Percentiles rank a stretch among this genome's conserved stretches.
phyloP scores from a whole-genome alignment of 1,284 basidiomycete genomes.

The Naganishia albida region DNA sequence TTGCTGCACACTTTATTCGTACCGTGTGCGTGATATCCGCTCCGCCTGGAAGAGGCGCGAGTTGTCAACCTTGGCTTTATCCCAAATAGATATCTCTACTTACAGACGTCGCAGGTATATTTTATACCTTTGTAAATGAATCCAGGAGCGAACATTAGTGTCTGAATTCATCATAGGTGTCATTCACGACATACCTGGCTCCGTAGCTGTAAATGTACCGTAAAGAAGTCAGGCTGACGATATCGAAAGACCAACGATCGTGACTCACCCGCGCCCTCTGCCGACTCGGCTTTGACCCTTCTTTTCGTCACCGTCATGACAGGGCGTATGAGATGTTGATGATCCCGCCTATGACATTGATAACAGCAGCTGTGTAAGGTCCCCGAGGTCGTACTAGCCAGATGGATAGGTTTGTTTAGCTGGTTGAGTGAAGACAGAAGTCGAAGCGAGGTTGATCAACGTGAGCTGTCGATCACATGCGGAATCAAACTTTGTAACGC shows the following conservation, averaged over 20 bases:
- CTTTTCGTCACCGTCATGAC: constrained; percentile 53
- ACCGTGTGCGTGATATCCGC: constrained; percentile 72
- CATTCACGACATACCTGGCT: constrained; percentile 38
- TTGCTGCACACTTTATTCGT: constrained; percentile 85
- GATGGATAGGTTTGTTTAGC: not conserved
- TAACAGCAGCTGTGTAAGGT: too few species aligned
- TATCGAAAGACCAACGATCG: not conserved
- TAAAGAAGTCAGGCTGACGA: not conserved
- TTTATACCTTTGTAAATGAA: constrained; percentile 35
- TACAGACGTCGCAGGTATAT: constrained; percentile 55
- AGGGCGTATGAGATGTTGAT: not conserved
- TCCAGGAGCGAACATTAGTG: not conserved
- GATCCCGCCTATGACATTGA: not conserved
- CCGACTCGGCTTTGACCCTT: constrained; percentile 44
- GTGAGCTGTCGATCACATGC: not conserved
- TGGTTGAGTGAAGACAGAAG: not conserved
- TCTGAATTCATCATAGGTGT: not conserved
- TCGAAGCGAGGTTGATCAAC: not conserved
- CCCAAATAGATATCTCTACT: constrained; percentile 27
- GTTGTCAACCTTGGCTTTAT: not conserved
- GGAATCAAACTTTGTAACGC: constrained; percentile 3
- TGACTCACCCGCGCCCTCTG: constrained; percentile 45
- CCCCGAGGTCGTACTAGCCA: not conserved
- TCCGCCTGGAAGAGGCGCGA: constrained; percentile 35
- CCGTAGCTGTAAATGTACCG: constrained; percentile 39